These are phyloP conservation scores for Vigna hirtella DNA, from an alignment of 306 rosid species.

Conservation along the genomic window DNA sequence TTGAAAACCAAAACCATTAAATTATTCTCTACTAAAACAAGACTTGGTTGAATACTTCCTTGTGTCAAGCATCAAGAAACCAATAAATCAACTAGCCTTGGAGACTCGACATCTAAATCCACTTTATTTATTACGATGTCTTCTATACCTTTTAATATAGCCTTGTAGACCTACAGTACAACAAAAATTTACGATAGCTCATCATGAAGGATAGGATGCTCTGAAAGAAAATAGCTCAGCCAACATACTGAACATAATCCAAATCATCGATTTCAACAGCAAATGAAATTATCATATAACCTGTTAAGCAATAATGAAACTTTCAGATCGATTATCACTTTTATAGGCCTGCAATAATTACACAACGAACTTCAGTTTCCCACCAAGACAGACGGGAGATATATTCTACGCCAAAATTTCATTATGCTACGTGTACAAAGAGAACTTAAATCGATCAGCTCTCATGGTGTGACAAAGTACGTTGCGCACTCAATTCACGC, in stretches of 20 bases:
- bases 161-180: neutral
- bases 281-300: constrained; percentile 23
- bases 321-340: constrained; percentile 3
- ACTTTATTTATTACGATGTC: neutral
- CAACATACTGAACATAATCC: constrained; percentile 18
- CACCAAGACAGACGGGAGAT: constrained; percentile 20
- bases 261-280: constrained; percentile 20
- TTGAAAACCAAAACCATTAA: neutral
- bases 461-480: constrained; percentile 28
- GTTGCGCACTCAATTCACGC: constrained; percentile 39
- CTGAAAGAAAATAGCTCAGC: constrained; percentile 1
- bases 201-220: constrained; percentile 1
- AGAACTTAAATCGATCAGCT: constrained; percentile 20
- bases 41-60: neutral
- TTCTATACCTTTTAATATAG: neutral
- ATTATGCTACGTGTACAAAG: constrained; percentile 9
- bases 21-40: neutral
- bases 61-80: neutral
- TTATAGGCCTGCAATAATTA: constrained; percentile 26
- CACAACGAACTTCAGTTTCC: constrained; percentile 32
- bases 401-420: constrained; percentile 29
- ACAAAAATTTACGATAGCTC: constrained; percentile 34
- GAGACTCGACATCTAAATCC: neutral
- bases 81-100: neutral
- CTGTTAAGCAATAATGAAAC: constrained; percentile 25